Evolutionary conservation across 106 monocot species (phyloP), one percentile per base, ranked within the genome.

Genomic region (Acanthochlamys bracteata): DNA sequence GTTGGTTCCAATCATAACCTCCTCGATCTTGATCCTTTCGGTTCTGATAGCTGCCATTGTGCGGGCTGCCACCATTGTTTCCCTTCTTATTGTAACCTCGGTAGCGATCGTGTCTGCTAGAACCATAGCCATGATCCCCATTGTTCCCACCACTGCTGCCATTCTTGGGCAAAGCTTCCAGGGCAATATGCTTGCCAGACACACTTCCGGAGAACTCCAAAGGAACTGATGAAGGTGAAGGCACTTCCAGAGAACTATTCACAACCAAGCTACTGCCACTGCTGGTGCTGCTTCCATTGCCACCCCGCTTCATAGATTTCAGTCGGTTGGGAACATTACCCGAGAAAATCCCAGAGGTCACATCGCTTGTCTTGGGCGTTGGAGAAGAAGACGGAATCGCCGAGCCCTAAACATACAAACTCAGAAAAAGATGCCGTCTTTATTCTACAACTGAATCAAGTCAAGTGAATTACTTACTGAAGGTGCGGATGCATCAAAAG

Each of bases 1-100:
- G 47, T 24, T 63, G 69, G 59, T 61, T 69, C 53, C 83, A 75
- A 20, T 79, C 70, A 46, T 75, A 70, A 16, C 64, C 71, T 2
- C 81, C 79, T 27, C 79, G 76, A 25, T 77, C 85, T 40, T 65
- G 67, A 56, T 83, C 69, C 14, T 78, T 66, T 7, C 78, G 65
- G 55, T 63, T 69, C 24, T 65, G 53, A 59, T 60, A 75, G 26
- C 27, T 69, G 52, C 25, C 41, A 20, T 77, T 66, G 17, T 78
- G 74, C 52, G 45, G 46, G 15, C 55, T 55, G 67, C 55, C 53
- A 46, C 78, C 67, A 11, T 67, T 61, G 20, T 53, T 26, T 7
- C 51, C 72, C 8, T 63, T 67, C 69, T 76, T 76, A 71, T 67
- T 74, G 20, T 72, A 72, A 64, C 72, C 62, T 67, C 73, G 69